A percentile compares a stretch with the other conserved stretches of the same genome.
These are phyloP conservation scores for Microsporum canis DNA, from an alignment of 2,329 filamentous ascomycete genomes.

Conservation along the genomic window DNA sequence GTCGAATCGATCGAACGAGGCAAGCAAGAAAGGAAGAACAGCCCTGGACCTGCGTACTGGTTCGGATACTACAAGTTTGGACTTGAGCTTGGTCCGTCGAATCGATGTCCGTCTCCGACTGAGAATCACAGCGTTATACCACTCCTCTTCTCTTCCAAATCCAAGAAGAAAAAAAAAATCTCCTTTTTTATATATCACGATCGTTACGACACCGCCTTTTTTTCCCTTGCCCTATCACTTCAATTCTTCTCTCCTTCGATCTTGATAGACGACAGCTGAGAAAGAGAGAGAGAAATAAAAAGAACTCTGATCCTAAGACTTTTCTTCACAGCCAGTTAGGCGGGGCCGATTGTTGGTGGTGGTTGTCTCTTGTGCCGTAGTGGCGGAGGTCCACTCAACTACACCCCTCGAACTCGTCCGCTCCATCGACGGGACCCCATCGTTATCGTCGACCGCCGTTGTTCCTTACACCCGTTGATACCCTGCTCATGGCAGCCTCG, in stretches of 20 bases:
- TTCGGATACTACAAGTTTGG: not conserved
- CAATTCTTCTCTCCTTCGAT: not conserved
- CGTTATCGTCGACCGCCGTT: not conserved
- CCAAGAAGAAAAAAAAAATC: too few relatives aligned
- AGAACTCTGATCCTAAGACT: not conserved
- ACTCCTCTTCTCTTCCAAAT: too few relatives aligned
- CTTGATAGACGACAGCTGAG: not conserved
- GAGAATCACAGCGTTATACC: not conserved
- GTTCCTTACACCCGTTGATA: not conserved
- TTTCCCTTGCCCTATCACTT: not conserved
- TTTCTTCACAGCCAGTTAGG: not conserved
- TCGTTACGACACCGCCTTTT: not conserved
- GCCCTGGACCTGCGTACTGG: not conserved
- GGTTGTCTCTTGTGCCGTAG: constrained; percentile 7
- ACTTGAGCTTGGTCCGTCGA: not conserved
- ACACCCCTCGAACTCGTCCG: not conserved
- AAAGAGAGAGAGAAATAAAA: not conserved
- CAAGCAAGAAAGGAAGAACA: not conserved
- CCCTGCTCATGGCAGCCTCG: constrained; percentile 30
- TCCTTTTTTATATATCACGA: too few relatives aligned
- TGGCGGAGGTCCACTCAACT: not conserved
- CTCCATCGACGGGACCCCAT: not conserved
- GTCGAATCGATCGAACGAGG: not conserved
- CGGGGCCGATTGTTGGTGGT: constrained; percentile 6
- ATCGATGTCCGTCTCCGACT: not conserved